Evolutionary conservation across 306 rosid species (phyloP).

Genomic region (Fragaria ananassa): DNA sequence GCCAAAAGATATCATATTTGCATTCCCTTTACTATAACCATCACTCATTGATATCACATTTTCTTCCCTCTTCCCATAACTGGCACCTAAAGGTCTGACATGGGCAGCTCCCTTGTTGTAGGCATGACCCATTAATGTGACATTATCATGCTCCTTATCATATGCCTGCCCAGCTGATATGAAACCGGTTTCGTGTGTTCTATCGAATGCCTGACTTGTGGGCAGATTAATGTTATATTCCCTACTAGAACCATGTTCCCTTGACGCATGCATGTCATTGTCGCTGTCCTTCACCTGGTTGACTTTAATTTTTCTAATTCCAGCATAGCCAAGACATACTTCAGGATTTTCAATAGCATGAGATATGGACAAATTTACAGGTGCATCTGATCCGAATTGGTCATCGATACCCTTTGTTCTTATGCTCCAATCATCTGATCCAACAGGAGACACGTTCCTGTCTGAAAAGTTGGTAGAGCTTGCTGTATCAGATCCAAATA

Average conservation of each 20-base stretch:
- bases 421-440: constrained; percentile 45
- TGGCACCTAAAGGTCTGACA: constrained; percentile 38
- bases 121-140: constrained; percentile 45
- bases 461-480: constrained; percentile 46
- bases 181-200: constrained; percentile 43
- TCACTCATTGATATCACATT: constrained; percentile 41
- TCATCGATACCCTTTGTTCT: constrained; percentile 46
- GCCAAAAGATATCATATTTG: constrained; percentile 51
- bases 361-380: constrained; percentile 61
- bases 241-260: constrained; percentile 35
- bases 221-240: constrained; percentile 39
- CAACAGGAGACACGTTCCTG: constrained; percentile 48
- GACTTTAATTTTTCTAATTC: constrained; percentile 52
- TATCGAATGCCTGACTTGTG: constrained; percentile 37
- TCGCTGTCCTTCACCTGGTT: constrained; percentile 52
- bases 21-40: constrained; percentile 47
- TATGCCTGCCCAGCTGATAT: constrained; percentile 45
- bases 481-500: constrained; percentile 58
- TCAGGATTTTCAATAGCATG: constrained; percentile 61
- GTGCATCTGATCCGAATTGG: constrained; percentile 48
- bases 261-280: constrained; percentile 27
- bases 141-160: constrained; percentile 44
- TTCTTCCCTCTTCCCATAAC: constrained; percentile 42
- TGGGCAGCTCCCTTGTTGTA: constrained; percentile 48
- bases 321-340: constrained; percentile 46